Percentiles rank a stretch among this genome's conserved stretches.
Evolutionary conservation across 2,329 filamentous ascomycete species (phyloP).

Genomic region (Cladosporium sp.): DNA sequence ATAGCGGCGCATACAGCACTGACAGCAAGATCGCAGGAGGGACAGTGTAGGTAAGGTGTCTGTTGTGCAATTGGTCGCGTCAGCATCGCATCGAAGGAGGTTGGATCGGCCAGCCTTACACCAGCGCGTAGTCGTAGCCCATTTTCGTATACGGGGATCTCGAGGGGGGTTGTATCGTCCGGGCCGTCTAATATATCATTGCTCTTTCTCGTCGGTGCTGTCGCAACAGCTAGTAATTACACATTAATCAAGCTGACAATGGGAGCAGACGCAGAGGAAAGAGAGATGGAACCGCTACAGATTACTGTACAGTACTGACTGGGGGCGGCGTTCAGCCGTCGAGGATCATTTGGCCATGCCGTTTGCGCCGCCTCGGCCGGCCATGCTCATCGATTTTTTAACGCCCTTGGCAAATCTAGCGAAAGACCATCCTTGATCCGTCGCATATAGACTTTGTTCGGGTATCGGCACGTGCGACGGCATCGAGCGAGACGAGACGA

Average conservation of each 20-base stretch:
- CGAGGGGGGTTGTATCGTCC: too few species aligned
- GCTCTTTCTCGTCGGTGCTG: constrained; percentile 4
- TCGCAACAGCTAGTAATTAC: background rate
- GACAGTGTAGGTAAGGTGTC: constrained; percentile 64
- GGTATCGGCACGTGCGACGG: background rate
- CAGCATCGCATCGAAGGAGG: background rate
- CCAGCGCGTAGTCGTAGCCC: constrained; percentile 59
- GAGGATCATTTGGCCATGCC: background rate
- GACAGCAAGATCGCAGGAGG: constrained; percentile 59
- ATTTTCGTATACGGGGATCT: constrained; percentile 32
- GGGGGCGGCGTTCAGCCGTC: background rate
- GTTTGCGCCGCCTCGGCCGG: constrained; percentile 4
- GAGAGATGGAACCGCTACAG: background rate
- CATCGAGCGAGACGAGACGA: background rate
- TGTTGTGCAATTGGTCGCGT: constrained; percentile 30
- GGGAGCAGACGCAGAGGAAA: background rate
- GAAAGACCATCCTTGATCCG: background rate
- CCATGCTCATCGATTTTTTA: background rate
- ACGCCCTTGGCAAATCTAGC: background rate
- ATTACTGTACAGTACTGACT: too few species aligned
- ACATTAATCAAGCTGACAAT: background rate
- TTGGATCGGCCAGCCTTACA: constrained; percentile 44
- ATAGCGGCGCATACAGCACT: constrained; percentile 56
- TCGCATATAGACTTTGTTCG: background rate
- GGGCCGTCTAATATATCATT: background rate